Evolutionary conservation across 1,284 basidiomycete genomes (phyloP), one percentile per base, ranked within the genome.

Genomic region (Mycena sp.): DNA sequence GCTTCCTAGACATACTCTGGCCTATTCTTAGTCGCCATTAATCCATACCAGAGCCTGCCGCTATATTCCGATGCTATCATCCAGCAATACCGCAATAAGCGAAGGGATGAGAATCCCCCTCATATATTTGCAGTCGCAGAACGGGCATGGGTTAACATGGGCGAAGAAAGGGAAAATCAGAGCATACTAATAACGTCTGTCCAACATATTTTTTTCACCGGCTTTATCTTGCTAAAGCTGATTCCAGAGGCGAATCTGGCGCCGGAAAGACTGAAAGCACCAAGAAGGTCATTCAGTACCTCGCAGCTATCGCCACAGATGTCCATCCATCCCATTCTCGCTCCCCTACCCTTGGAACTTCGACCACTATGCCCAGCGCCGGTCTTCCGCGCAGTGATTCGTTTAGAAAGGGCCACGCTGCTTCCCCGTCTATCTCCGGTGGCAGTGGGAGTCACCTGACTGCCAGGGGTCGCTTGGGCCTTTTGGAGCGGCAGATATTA

Each of bases 231-330:
- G 30, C 59, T 60, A 12, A 52, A 30, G 21, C 29, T 50, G 12
- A 61, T 32, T 57, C 1, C 71, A 97, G 95, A 4, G 98, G 98
- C 58, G 98, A 99, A 83, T 99, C 98, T 3, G 98, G 98, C 43
- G 98, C 98, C 1, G 98, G 98, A 46, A 99, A 99, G 84, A 99
- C 98, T 1, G 98, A 99, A 77, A 99, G 97, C 79, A 99, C 98
- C 16, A 99, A 99, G 85, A 99, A 99, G 75, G 97, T 99, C 72
- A 99, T 99, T 63, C 98, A 99, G 77, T 99, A 99, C 78, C 90
- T 99, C 32, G 97, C 98, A 1, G 95, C 98, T 11, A 98, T 99
- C 69, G 98, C 98, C 4, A 90, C 93, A 17, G 93, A 95, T 73
- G 83, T 86, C 4, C 87, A 92, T 43, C 79, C 87, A 11, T 78